These are phyloP conservation scores for Globisporangium recalcitrans DNA, from an alignment of 352 stramenopile genomes.

Conservation along the genomic window DNA sequence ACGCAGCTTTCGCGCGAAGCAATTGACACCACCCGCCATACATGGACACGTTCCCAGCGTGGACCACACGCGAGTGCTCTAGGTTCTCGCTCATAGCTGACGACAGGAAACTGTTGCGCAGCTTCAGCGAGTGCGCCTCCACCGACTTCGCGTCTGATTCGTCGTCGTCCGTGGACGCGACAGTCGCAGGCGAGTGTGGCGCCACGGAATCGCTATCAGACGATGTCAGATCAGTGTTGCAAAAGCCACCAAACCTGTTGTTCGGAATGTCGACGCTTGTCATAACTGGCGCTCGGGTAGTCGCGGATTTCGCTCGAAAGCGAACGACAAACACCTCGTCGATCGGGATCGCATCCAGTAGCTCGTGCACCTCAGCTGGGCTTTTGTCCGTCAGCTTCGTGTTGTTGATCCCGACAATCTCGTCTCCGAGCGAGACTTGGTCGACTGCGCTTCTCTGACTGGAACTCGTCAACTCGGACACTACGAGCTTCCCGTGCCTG, in stretches of 20 bases:
- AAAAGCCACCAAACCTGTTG: neutral
- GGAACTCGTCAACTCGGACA: slow-evolving; percentile 19
- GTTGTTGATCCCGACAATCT: slow-evolving; percentile 64
- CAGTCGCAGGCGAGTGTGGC: neutral
- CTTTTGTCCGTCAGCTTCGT: slow-evolving; percentile 37
- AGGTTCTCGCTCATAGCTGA: slow-evolving; percentile 18
- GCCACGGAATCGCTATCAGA: neutral
- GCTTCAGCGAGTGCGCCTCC: slow-evolving; percentile 27
- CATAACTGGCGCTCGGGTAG: neutral
- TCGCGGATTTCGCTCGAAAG: slow-evolving; percentile 36
- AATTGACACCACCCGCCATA: slow-evolving; percentile 70
- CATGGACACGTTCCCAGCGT: slow-evolving; percentile 61
- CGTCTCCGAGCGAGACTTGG: slow-evolving; percentile 34
- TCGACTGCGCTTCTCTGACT: slow-evolving; percentile 13
- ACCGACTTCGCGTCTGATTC: slow-evolving; percentile 10
- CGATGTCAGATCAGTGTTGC: neutral
- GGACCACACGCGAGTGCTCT: slow-evolving; percentile 35
- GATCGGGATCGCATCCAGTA: slow-evolving; percentile 29
- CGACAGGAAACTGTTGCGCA: slow-evolving; percentile 31
- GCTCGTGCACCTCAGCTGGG: slow-evolving; percentile 22
- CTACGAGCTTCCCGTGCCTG: slow-evolving; percentile 33
- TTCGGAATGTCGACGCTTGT: neutral
- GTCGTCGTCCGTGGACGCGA: slow-evolving; percentile 1
- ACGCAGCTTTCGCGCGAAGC: slow-evolving; percentile 28
- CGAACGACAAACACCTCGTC: slow-evolving; percentile 38